Conservation (phyloP, 768 basidiomycete genomes). For the Amanita rimosa region DNA sequence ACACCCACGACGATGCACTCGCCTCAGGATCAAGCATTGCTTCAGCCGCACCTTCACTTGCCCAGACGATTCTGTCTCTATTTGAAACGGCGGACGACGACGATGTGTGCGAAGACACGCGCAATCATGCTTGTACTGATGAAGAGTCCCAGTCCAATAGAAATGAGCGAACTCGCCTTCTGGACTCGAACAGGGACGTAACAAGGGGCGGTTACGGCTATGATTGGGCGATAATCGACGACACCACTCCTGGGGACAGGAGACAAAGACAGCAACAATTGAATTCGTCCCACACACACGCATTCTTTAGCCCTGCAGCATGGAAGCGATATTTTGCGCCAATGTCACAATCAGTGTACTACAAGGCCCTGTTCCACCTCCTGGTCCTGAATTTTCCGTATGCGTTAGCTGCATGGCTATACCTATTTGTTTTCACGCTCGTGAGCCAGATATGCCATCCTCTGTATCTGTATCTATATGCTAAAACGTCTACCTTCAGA, state of each 20-base stretch:
- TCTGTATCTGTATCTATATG: background rate
- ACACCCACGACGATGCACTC: background rate
- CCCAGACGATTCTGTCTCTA: slow-evolving; percentile 61
- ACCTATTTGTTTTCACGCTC: slow-evolving; percentile 70
- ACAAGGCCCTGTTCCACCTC: slow-evolving; percentile 56
- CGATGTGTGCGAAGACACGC: slow-evolving; percentile 24
- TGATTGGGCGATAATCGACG: background rate
- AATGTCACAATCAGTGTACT: slow-evolving; percentile 43
- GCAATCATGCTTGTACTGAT: slow-evolving; percentile 27
- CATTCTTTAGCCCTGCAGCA: slow-evolving; percentile 5
- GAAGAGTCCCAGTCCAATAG: slow-evolving; percentile 18
- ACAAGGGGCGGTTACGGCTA: background rate
- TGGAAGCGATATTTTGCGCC: slow-evolving; percentile 61
- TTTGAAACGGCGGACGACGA: slow-evolving; percentile 41
- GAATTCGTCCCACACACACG: background rate
- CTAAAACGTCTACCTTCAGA: slow-evolving; percentile 24
- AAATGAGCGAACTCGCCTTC: background rate
- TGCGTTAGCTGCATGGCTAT: slow-evolving; percentile 69
- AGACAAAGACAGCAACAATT: background rate
- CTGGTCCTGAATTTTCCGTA: slow-evolving; percentile 70
- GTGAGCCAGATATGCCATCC: slow-evolving; percentile 27
- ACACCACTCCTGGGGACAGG: background rate
- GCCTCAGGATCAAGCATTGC: slow-evolving; percentile 25
- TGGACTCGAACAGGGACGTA: background rate
- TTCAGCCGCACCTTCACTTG: slow-evolving; percentile 52